Base-by-base conservation (phyloP, 495 filamentous ascomycete genomes). In the Articulospora tetracladia region DNA sequence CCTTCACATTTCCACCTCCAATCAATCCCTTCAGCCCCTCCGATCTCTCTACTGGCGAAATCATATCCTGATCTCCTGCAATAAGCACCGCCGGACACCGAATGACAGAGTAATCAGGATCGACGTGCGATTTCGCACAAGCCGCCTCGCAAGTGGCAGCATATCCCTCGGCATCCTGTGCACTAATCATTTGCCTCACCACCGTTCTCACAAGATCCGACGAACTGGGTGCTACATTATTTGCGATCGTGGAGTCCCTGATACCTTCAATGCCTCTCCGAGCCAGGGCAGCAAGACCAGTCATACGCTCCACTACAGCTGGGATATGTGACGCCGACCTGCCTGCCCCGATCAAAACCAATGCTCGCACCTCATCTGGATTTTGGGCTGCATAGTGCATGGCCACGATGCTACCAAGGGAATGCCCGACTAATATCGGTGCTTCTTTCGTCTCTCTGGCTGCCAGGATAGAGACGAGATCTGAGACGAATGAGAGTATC, bases 401-500 rank as follows among this genome's bases (percentile, higher is more conserved):
- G 2, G 55, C 54, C n/a, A 63, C 55, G n/a, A 58, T 58, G 46
- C 47, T 58, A 13, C 60, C 60, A 19, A 63, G 50, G 0, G 60
- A 63, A 49, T 63, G 60, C 17, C 60, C 60, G 20, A 63, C 46
- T 27, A 63, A 49, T 30, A 63, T 53, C 15, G 47, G 27, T 22
- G 23, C 20, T 49, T 64, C 52, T 17, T 25, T 15, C 15, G 53
- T 22, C 24, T 59, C 36, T 41, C 51, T 26, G 11, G 25, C 10
- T 13, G 47, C 49, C 34, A 69, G 24, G 55, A 69, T 57, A 56
- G 55, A 55, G 57, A 60, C 57, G 44, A 69, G 28, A 52, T 69
- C 62, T 20, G 64, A 30, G 49, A 69, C 68, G 58, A 68, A 67
- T 0, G 55, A 58, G 4, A 53, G 26, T 26, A 69, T 60, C n/a